phyloP scores from a whole-genome alignment of 2,329 filamentous ascomycete species.

The Venturia asperata region DNA sequence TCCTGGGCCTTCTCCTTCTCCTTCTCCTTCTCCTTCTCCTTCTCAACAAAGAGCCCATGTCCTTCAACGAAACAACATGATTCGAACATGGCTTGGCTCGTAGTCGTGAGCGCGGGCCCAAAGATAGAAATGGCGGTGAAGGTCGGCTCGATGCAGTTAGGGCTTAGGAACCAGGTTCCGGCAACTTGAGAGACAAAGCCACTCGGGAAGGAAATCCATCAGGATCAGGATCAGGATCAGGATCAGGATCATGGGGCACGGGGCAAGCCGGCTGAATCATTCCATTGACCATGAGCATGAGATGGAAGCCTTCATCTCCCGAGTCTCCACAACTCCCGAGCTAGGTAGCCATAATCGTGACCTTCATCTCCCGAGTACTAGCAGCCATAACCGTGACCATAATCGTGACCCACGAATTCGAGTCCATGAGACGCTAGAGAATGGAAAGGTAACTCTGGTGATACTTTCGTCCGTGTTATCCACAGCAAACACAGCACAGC shows the following conservation, averaged over 20 bases:
- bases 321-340: neutral
- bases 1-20: too few relatives aligned
- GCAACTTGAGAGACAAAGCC: too few relatives aligned
- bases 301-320: neutral
- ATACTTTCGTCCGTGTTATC: constrained; percentile 1
- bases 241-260: neutral
- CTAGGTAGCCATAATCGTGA: too few relatives aligned
- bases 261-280: neutral
- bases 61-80: constrained; percentile 1
- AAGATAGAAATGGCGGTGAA: constrained; percentile 14
- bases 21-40: too few relatives aligned
- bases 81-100: neutral
- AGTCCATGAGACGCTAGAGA: constrained; percentile 11
- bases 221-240: too few relatives aligned
- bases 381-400: too few relatives aligned
- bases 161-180: neutral
- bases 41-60: constrained; percentile 10
- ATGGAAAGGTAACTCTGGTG: constrained; percentile 3
- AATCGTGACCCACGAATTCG: neutral
- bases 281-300: neutral
- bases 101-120: neutral
- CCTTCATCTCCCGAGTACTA: too few relatives aligned
- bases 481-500: neutral
- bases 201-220: too few relatives aligned
- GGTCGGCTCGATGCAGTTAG: neutral